These are phyloP conservation scores for Candolleomyces eurysporus DNA, from an alignment of 768 basidiomycete species.

Conservation along the genomic window DNA sequence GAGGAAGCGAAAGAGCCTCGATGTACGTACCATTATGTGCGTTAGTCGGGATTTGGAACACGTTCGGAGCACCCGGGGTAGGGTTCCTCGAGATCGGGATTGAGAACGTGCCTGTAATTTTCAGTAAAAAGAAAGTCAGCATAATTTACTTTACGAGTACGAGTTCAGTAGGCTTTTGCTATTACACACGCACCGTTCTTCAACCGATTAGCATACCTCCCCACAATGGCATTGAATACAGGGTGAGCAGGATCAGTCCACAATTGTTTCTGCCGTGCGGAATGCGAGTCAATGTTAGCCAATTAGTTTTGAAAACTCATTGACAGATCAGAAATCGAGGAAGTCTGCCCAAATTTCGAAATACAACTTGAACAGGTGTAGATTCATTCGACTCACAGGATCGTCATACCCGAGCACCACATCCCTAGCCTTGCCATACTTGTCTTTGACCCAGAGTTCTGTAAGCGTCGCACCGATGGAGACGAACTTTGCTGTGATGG, in stretches of 20 bases:
- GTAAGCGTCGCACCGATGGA: slow-evolving; percentile 56
- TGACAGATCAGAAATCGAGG: too few relatives aligned
- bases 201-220: slow-evolving; percentile 51
- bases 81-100: slow-evolving; percentile 50
- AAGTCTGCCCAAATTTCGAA: slow-evolving; percentile 25
- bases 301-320: too few relatives aligned
- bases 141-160: neutral
- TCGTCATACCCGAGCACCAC: slow-evolving; percentile 61
- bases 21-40: slow-evolving; percentile 41
- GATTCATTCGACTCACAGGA: slow-evolving; percentile 30
- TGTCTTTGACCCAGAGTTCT: slow-evolving; percentile 56
- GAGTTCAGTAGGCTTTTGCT: too few relatives aligned
- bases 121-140: neutral
- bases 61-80: slow-evolving; percentile 39
- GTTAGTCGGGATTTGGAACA: slow-evolving; percentile 50
- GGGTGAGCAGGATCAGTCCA: slow-evolving; percentile 47
- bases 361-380: neutral
- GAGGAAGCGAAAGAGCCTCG: too few relatives aligned
- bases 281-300: too few relatives aligned
- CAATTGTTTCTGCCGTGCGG: slow-evolving; percentile 10
- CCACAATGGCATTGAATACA: slow-evolving; percentile 41
- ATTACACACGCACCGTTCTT: slow-evolving; percentile 37
- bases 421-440: slow-evolving; percentile 43
- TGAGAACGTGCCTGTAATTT: slow-evolving; percentile 44
- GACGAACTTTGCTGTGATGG: slow-evolving; percentile 57